Base-by-base conservation (phyloP, 1,284 basidiomycete genomes). In the Rhodotorula sp. region DNA sequence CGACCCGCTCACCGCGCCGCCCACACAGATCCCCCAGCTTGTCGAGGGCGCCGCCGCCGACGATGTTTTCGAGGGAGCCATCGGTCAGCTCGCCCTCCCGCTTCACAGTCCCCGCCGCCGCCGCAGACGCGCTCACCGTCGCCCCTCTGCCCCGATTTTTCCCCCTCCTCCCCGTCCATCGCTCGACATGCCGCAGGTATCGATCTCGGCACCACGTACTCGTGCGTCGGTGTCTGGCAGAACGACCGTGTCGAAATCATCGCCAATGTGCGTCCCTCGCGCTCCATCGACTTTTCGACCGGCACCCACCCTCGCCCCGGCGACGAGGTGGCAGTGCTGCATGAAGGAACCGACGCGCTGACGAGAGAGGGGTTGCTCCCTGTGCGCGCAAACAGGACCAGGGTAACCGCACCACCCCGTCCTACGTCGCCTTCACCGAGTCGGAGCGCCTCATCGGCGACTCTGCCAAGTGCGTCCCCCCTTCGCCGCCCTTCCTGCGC, bases 371-470 rank as follows among this genome's bases (percentile, higher is more conserved):
- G n/a, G 10, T 29, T 29, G 39, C 19, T 56, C 32, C 21, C 32
- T 27, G 29, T 62, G 17, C 64, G 70, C 44, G 39, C 41, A 50
- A 36, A 72, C 73, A 75, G 71, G 92, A 84, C 82, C 84, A 97
- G 91, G 96, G 95, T 82, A 98, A 98, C 89, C 89, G 96, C 79
- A 78, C 96, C 80, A 98, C 96, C 70, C 96, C 96, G 70, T 99
- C 96, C 79, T 98, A 98, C 85, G 96, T 98, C 84, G 94, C 96
- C 79, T 98, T 99, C 88, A 95, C 94, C 78, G 85, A 92, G 76
- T 91, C 91, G 83, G 96, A 99, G 88, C 94, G 96, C 87, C 86
- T 99, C 83, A 98, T 98, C 81, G 96, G 95, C 83, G 96, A 98
- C 88, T 81, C 81, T 61, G 82, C 82, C 76, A 83, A 83, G 82